phyloP scores from a whole-genome alignment of 2,329 filamentous ascomycete species.

The Colletotrichum costaricense region DNA sequence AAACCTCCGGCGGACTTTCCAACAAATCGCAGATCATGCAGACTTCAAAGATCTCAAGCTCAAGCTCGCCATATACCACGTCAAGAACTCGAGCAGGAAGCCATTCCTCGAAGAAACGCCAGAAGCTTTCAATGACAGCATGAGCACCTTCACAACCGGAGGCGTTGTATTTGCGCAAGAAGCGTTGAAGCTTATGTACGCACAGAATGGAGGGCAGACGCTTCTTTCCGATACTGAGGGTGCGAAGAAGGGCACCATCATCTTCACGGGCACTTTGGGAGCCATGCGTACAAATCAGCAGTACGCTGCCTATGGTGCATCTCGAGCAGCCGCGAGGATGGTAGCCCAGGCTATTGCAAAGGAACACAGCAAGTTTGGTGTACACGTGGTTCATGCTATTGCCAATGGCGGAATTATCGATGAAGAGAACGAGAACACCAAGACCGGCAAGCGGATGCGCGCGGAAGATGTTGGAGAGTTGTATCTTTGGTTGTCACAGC shows the following conservation, averaged over 20 bases:
- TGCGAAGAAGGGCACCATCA: conserved; percentile 66
- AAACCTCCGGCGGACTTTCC: conserved; percentile 59
- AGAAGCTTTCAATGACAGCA: conserved; percentile 57
- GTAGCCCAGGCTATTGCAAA: conserved; percentile 66
- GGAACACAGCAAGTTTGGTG: conserved; percentile 66
- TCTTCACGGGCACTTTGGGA: conserved; percentile 67
- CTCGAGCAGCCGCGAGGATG: conserved; percentile 62
- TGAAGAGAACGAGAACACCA: conserved; percentile 58
- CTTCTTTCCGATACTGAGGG: conserved; percentile 54
- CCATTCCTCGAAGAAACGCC: conserved; percentile 66
- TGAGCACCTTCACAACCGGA: conserved; percentile 65
- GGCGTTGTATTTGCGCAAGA: conserved; percentile 67
- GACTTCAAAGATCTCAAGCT: conserved; percentile 63
- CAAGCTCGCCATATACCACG: conserved; percentile 63
- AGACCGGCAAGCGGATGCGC: conserved; percentile 65
- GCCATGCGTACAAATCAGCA: conserved; percentile 64
- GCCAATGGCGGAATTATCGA: conserved; percentile 66
- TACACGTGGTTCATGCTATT: conserved; percentile 70
- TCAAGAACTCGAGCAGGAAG: conserved; percentile 66
- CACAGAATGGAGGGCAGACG: conserved; percentile 59
- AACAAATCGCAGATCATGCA: conserved; percentile 57
- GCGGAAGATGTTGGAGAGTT: conserved; percentile 68
- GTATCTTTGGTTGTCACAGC: conserved; percentile 56
- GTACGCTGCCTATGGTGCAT: conserved; percentile 66
- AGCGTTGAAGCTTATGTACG: conserved; percentile 61